These are phyloP conservation scores for Inga oerstediana DNA, from an alignment of 306 rosid species.

Conservation along the genomic window DNA sequence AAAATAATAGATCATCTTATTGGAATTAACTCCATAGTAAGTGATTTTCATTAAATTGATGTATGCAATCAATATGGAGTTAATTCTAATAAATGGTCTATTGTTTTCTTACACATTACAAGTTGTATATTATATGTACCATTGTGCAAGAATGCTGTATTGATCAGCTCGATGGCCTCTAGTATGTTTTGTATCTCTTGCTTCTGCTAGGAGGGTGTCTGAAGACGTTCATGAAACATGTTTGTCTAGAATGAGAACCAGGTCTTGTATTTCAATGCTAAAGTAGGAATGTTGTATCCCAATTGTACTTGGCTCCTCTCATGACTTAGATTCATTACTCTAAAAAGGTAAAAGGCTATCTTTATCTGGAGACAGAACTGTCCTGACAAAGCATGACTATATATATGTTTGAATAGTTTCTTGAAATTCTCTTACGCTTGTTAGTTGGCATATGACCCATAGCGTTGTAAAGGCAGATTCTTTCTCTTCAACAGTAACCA, in stretches of 20 bases:
- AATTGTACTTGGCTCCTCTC: background rate
- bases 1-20: background rate
- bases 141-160: background rate
- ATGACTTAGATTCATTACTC: background rate
- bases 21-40: background rate
- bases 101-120: background rate
- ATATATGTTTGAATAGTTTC: background rate
- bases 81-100: background rate
- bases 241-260: background rate
- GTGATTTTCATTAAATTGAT: background rate
- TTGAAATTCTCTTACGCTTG: no score
- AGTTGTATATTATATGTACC: background rate
- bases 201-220: background rate
- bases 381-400: background rate
- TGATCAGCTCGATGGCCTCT: background rate
- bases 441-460: no score
- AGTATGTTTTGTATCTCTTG: background rate
- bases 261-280: background rate
- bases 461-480: no score
- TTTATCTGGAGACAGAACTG: background rate
- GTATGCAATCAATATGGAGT: background rate
- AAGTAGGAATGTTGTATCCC: background rate
- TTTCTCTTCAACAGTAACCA: background rate
- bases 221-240: background rate
- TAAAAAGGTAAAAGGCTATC: background rate